phyloP scores from a whole-genome alignment of 331 rosid species.

The Stylosanthes scabra region DNA sequence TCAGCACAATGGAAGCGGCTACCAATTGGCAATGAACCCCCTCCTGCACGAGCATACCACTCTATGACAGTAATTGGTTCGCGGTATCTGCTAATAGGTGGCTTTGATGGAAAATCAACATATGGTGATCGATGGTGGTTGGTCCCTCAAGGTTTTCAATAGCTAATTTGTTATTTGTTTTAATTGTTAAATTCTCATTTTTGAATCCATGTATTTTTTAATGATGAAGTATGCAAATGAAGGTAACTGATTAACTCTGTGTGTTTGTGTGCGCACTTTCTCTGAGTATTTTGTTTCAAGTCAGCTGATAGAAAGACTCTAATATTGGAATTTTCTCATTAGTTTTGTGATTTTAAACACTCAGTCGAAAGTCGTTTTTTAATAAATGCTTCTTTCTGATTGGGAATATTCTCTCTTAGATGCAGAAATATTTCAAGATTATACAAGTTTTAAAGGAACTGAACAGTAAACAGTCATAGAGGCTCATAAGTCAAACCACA shows the following conservation, averaged over 20 bases:
- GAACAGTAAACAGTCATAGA: constrained; percentile 25
- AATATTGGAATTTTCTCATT: constrained; percentile 22
- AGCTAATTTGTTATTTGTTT: constrained; percentile 4
- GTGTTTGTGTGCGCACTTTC: too few relatives aligned
- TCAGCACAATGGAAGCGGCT: constrained; percentile 98
- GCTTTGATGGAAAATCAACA: constrained; percentile 95
- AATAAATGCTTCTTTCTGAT: background rate
- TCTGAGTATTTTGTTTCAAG: constrained; percentile 24
- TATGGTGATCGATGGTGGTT: constrained; percentile 97
- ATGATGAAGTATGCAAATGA: constrained; percentile 23
- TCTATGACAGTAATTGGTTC: constrained; percentile 79
- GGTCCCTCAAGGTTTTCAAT: constrained; percentile 80
- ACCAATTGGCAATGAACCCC: constrained; percentile 80
- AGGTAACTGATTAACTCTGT: background rate
- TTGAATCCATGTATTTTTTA: constrained; percentile 24
- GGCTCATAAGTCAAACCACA: constrained; percentile 9
- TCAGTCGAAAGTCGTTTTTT: background rate
- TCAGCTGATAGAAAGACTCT: constrained; percentile 14
- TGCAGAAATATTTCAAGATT: constrained; percentile 32
- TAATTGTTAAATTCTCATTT: constrained; percentile 9
- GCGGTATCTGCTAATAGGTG: constrained; percentile 81
- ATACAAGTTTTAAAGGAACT: constrained; percentile 29
- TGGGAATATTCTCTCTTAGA: constrained; percentile 23
- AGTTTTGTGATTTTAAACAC: constrained; percentile 23
- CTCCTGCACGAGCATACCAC: constrained; percentile 98